Conservation (phyloP, 345 rosid species). For the Erucastrum elatum region DNA sequence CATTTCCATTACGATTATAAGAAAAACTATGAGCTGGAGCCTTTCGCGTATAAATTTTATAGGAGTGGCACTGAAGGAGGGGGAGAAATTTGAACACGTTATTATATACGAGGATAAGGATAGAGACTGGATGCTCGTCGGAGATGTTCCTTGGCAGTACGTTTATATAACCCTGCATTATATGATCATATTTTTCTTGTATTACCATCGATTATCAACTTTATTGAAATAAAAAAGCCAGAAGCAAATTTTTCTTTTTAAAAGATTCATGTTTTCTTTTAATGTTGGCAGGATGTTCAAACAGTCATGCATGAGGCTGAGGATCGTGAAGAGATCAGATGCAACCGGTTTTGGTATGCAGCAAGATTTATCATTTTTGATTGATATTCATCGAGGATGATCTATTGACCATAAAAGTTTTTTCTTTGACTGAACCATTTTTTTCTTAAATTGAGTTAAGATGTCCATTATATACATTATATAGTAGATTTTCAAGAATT, state of each 20-base stretch:
- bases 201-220: not conserved
- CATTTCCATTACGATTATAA: not conserved
- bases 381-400: not conserved
- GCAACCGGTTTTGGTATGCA: conserved; percentile 49
- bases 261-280: not conserved
- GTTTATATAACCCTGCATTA: conserved; percentile 24
- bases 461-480: not conserved
- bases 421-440: no score
- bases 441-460: not conserved
- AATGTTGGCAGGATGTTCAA: conserved; percentile 56
- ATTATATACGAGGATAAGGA: conserved; percentile 75
- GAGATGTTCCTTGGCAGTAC: conserved; percentile 88
- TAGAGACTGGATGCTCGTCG: conserved; percentile 80
- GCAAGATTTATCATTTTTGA: not conserved
- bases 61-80: conserved; percentile 59
- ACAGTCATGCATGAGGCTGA: conserved; percentile 61
- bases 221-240: not conserved
- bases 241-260: not conserved
- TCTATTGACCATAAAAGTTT: not conserved
- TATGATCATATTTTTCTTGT: not conserved
- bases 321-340: conserved; percentile 62
- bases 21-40: not conserved
- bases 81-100: conserved; percentile 46
- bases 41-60: not conserved
- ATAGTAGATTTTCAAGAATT: not conserved